Conservation (phyloP, 1,139 yeast genomes). For the Candida sanyaensis region DNA sequence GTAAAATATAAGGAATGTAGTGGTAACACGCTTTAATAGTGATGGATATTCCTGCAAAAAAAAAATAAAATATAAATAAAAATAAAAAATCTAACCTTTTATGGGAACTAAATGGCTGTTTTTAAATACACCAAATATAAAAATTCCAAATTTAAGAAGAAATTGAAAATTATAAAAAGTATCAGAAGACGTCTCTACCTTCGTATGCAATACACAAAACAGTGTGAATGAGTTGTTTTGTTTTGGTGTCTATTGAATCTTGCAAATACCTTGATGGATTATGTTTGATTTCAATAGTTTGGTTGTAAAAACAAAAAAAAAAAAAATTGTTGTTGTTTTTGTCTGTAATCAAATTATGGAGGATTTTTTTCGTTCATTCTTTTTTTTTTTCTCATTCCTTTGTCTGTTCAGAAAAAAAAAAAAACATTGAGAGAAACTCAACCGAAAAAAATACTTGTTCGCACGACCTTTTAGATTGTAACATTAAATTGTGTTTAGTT, state of each 20-base stretch:
- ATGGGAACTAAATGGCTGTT: neutral
- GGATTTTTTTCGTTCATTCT: conserved; percentile 2
- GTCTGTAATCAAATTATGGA: neutral
- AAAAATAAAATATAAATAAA: no score
- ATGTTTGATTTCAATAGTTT: conserved; percentile 3
- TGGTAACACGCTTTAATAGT: neutral
- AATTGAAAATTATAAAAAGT: neutral
- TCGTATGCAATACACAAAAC: neutral
- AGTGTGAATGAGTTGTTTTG: neutral
- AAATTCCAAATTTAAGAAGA: neutral
- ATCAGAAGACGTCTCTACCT: neutral
- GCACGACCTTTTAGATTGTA: neutral
- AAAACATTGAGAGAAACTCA: neutral
- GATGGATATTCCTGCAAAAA: neutral
- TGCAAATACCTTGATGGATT: conserved; percentile 3
- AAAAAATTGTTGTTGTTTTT: conserved; percentile 2
- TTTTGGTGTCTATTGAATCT: neutral
- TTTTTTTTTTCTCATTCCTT: neutral
- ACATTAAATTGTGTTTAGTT: no score
- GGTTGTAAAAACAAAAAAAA: conserved; percentile 9
- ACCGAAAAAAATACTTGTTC: neutral
- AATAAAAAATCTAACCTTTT: neutral
- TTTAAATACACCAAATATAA: neutral
- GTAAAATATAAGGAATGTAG: neutral
- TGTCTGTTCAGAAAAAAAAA: neutral